Conservation (phyloP, 768 basidiomycete species). For the Multifurca ochricompacta region DNA sequence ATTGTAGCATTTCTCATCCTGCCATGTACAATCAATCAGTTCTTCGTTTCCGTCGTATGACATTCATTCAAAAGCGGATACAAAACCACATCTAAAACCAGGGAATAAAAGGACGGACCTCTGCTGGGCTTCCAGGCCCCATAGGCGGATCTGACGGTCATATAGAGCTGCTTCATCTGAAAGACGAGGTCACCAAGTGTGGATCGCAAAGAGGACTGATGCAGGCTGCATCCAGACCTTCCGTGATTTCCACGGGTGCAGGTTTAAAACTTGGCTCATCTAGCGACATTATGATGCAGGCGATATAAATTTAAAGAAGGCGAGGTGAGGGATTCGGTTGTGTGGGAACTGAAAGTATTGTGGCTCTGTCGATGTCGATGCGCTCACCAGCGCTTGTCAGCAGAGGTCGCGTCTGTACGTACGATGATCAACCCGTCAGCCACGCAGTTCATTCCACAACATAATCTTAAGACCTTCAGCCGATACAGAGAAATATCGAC, state of each 20-base stretch:
- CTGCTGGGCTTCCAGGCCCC: slow-evolving; percentile 98
- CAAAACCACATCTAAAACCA: too few species aligned
- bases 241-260: slow-evolving; percentile 25
- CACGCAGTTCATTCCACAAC: background rate
- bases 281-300: slow-evolving; percentile 10
- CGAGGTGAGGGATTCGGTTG: too few species aligned
- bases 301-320: too few species aligned
- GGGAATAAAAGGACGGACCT: slow-evolving; percentile 50
- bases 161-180: slow-evolving; percentile 75
- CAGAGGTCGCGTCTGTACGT: too few species aligned
- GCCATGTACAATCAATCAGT: too few species aligned
- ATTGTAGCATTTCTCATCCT: slow-evolving; percentile 95
- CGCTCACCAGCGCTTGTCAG: too few species aligned
- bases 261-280: slow-evolving; percentile 17
- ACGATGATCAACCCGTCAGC: too few species aligned
- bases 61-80: too few species aligned
- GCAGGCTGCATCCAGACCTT: slow-evolving; percentile 20
- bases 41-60: too few species aligned
- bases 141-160: slow-evolving; percentile 93
- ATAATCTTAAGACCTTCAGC: background rate
- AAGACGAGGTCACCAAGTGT: background rate
- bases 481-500: background rate
- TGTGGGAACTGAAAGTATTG: too few species aligned
- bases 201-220: background rate
- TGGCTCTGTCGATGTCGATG: too few species aligned